phyloP scores from a whole-genome alignment of 2,329 filamentous ascomycete genomes.

The Colletotrichum coccodes region DNA sequence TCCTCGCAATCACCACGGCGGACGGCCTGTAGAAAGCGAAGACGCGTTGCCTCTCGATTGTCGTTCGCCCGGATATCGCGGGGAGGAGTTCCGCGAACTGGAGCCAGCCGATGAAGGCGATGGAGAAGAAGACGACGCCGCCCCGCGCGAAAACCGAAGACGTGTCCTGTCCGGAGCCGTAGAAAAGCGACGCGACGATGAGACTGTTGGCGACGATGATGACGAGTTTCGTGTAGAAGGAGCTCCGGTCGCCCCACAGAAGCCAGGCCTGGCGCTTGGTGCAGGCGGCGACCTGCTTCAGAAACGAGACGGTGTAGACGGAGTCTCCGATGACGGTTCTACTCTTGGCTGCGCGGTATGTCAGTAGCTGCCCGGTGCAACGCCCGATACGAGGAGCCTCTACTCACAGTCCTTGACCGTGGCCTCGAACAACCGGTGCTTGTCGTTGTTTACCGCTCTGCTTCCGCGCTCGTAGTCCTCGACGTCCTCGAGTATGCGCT shows the following conservation, averaged over 20 bases:
- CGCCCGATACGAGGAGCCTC: fast-evolving
- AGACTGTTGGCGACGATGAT: constrained; percentile 79
- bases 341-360: constrained; percentile 64
- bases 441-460: constrained; percentile 47
- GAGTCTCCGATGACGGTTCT: constrained; percentile 75
- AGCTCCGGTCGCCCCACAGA: constrained; percentile 77
- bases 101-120: constrained; percentile 34
- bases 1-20: constrained; percentile 24
- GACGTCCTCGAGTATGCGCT: constrained; percentile 66
- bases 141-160: constrained; percentile 20
- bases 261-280: constrained; percentile 83
- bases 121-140: constrained; percentile 24
- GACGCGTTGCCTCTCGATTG: constrained; percentile 25
- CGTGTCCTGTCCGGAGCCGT: constrained; percentile 62
- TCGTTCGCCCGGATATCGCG: constrained; percentile 22
- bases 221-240: constrained; percentile 82
- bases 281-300: constrained; percentile 74
- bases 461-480: constrained; percentile 46
- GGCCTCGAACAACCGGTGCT: constrained; percentile 26
- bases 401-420: constrained; percentile 20
- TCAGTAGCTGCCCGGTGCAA: neutral
- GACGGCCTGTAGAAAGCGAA: constrained; percentile 33
- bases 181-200: constrained; percentile 84
- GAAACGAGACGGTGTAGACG: constrained; percentile 80
- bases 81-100: constrained; percentile 30